A percentile compares a stretch with the other conserved stretches of the same genome.
Conservation (phyloP, 768 basidiomycete genomes). For the Tulasnella sp. region DNA sequence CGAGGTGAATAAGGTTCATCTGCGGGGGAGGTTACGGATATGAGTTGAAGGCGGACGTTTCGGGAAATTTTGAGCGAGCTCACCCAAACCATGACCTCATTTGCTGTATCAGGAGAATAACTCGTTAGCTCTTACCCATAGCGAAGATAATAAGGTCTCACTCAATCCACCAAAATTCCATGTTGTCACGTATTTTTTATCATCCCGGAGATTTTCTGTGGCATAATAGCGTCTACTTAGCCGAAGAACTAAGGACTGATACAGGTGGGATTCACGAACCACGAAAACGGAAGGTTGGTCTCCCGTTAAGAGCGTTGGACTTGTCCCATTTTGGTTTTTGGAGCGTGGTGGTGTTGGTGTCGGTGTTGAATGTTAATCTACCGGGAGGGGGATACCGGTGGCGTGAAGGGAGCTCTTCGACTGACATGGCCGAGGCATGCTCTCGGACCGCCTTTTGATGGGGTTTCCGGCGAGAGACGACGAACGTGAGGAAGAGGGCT, state of each 20-base stretch:
- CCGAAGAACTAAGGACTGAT: background rate
- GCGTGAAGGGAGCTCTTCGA: background rate
- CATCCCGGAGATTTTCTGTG: background rate
- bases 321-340: background rate
- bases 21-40: background rate
- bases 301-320: background rate
- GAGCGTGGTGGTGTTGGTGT: background rate
- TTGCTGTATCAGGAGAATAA: background rate
- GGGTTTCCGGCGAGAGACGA: background rate
- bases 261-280: background rate
- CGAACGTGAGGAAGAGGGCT: background rate
- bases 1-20: constrained; percentile 62
- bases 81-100: constrained; percentile 4
- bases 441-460: background rate
- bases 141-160: background rate
- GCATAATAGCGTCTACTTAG: background rate
- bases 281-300: background rate
- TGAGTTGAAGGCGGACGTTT: background rate
- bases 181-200: constrained; percentile 20
- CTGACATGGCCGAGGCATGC: background rate
- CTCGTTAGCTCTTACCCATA: background rate
- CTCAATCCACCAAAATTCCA: constrained; percentile 19
- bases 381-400: background rate
- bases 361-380: background rate
- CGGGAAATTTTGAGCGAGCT: background rate